Conservation (phyloP, 2,329 filamentous ascomycete genomes). For the Cyphellophora attinorum region DNA sequence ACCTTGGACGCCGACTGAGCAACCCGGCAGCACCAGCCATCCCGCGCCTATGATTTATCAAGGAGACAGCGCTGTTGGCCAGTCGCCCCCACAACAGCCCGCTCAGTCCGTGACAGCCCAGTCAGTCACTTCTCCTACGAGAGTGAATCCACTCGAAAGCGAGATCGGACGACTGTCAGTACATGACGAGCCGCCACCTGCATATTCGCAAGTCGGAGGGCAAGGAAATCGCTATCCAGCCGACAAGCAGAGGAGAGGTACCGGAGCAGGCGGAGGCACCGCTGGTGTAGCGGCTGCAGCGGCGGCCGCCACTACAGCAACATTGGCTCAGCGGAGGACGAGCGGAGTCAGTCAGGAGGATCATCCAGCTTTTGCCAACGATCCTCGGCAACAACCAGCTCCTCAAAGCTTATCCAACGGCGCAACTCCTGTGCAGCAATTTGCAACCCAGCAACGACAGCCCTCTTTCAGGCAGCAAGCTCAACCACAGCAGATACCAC, state of each 20-base stretch:
- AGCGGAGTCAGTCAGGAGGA: constrained; percentile 40
- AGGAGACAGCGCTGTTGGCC: constrained; percentile 55
- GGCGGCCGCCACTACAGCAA: constrained; percentile 11
- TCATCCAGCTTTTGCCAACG: constrained; percentile 88
- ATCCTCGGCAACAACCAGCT: constrained; percentile 27
- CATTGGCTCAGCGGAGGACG: neutral
- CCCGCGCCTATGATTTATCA: constrained; percentile 89
- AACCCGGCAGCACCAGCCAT: constrained; percentile 74
- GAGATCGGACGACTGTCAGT: constrained; percentile 77
- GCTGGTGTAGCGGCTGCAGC: constrained; percentile 16
- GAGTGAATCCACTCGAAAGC: constrained; percentile 64
- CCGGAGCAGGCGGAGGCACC: constrained; percentile 8
- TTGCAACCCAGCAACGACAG: constrained; percentile 2
- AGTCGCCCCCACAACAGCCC: constrained; percentile 30
- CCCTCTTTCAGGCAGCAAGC: constrained; percentile 2
- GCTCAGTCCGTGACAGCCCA: constrained; percentile 28
- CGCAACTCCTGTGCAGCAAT: neutral
- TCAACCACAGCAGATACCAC: constrained; percentile 2
- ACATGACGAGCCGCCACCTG: constrained; percentile 63
- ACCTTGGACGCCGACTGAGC: constrained; percentile 93
- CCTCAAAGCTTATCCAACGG: neutral
- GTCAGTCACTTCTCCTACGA: constrained; percentile 15
- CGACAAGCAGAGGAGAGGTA: constrained; percentile 59
- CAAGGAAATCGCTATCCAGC: constrained; percentile 52
- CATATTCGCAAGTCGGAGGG: constrained; percentile 69